Conservation (phyloP, 2,329 filamentous ascomycete species). For the Microsporum ferrugineum region DNA sequence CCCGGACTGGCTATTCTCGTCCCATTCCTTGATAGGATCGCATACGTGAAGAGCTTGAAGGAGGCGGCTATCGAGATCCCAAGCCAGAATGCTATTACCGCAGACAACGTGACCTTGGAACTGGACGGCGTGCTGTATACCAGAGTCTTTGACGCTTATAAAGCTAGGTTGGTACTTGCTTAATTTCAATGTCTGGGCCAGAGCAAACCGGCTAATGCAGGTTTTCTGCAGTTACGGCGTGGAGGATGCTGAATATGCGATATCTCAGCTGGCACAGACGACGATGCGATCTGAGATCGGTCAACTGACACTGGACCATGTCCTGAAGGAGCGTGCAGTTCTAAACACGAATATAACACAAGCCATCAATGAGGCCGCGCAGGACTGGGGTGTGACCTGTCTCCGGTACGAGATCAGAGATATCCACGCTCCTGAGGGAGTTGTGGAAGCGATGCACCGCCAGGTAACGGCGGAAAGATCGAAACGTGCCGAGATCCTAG, state of each 20-base stretch:
- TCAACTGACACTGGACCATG: slow-evolving; percentile 89
- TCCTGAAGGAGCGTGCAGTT: slow-evolving; percentile 89
- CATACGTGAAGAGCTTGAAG: slow-evolving; percentile 96
- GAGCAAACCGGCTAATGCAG: not conserved
- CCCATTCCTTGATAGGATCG: slow-evolving; percentile 87
- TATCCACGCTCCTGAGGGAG: slow-evolving; percentile 86
- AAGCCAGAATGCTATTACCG: slow-evolving; percentile 93
- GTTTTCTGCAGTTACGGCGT: slow-evolving; percentile 66
- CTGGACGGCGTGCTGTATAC: slow-evolving; percentile 94
- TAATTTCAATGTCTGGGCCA: not conserved
- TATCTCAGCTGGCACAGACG: slow-evolving; percentile 93
- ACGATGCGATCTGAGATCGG: slow-evolving; percentile 99
- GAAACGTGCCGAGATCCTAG: slow-evolving; percentile 94
- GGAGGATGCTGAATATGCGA: slow-evolving; percentile 96
- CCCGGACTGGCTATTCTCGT: slow-evolving; percentile 81
- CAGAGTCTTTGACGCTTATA: slow-evolving; percentile 93
- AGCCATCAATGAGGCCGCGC: slow-evolving; percentile 93
- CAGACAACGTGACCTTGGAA: slow-evolving; percentile 95
- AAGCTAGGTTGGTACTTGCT: slow-evolving; percentile 59
- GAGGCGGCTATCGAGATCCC: slow-evolving; percentile 94
- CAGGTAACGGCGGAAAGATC: slow-evolving; percentile 95
- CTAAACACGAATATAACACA: slow-evolving; percentile 98
- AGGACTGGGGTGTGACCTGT: slow-evolving; percentile 93
- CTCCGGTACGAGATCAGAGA: slow-evolving; percentile 96
- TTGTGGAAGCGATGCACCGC: slow-evolving; percentile 95